Percentiles rank a stretch among this genome's conserved stretches.
Conservation (phyloP, 495 filamentous ascomycete genomes). For the Neurospora tetraspora region DNA sequence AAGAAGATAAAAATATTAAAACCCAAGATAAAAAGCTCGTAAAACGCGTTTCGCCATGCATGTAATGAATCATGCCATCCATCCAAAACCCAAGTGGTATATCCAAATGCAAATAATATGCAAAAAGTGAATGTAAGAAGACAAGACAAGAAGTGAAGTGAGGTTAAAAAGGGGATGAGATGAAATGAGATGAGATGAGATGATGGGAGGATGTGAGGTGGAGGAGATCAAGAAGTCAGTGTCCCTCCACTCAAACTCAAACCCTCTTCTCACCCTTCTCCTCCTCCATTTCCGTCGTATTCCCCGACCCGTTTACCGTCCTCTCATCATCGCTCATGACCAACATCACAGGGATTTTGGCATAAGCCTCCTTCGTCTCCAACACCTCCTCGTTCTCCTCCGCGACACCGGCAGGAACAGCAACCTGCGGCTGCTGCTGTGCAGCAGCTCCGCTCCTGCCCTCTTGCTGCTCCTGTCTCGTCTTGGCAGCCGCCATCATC, state of each 20-base stretch:
- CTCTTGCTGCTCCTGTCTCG: background rate
- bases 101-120: background rate
- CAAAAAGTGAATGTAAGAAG: background rate
- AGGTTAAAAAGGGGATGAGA: background rate
- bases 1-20: background rate
- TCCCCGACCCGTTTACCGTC: constrained; percentile 2
- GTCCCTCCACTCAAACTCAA: background rate
- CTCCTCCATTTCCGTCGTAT: constrained; percentile 1
- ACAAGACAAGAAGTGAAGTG: background rate
- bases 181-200: background rate
- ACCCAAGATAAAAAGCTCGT: background rate
- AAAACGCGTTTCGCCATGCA: background rate
- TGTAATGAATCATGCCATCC: background rate
- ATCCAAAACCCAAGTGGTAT: background rate
- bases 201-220: background rate
- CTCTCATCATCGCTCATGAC: constrained; percentile 17
- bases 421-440: constrained; percentile 1
- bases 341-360: background rate
- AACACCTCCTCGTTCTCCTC: background rate
- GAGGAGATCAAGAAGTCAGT: background rate
- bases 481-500: constrained; percentile 9
- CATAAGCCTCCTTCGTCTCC: background rate
- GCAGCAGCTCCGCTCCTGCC: constrained; percentile 1
- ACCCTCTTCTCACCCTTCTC: constrained; percentile 6
- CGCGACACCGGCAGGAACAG: constrained; percentile 2